Percentiles rank a stretch among this genome's conserved stretches.
Conservation (phyloP, 805 yeast genomes). For the Teunomyces aglyptinius region DNA sequence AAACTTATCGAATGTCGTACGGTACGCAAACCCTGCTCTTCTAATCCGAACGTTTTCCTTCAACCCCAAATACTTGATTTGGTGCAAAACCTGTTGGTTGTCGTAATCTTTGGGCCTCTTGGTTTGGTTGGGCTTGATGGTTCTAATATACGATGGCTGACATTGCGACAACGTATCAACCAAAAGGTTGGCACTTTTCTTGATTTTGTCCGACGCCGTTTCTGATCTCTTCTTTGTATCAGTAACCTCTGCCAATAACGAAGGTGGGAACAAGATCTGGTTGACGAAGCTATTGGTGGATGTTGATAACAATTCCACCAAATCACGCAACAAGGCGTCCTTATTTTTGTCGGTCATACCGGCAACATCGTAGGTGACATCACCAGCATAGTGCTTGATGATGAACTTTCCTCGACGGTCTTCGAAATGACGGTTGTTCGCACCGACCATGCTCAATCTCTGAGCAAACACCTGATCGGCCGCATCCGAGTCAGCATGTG, state of each 20-base stretch:
- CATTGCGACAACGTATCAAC: slow-evolving; percentile 87
- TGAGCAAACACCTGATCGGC: slow-evolving; percentile 97
- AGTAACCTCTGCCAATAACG: slow-evolving; percentile 30
- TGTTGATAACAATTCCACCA: slow-evolving; percentile 73
- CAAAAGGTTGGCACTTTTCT: slow-evolving; percentile 82
- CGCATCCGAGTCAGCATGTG: slow-evolving; percentile 95
- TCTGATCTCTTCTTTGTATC: slow-evolving; percentile 83
- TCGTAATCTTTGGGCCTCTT: slow-evolving; percentile 90
- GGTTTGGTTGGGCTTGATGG: slow-evolving; percentile 95
- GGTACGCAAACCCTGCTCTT: slow-evolving; percentile 97
- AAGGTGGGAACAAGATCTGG: slow-evolving; percentile 43
- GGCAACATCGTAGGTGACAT: slow-evolving; percentile 85
- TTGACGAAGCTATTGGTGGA: slow-evolving; percentile 71
- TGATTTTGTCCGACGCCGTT: slow-evolving; percentile 94
- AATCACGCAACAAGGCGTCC: slow-evolving; percentile 87
- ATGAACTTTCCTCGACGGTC: slow-evolving; percentile 83
- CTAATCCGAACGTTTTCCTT: slow-evolving; percentile 96
- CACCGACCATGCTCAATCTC: slow-evolving; percentile 76
- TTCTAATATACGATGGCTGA: slow-evolving; percentile 95
- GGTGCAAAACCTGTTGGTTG: slow-evolving; percentile 86
- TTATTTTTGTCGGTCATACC: slow-evolving; percentile 97
- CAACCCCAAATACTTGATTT: slow-evolving; percentile 90
- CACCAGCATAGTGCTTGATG: slow-evolving; percentile 97
- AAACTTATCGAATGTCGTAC: slow-evolving; percentile 94
- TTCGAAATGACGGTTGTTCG: slow-evolving; percentile 83